Conservation (phyloP, 441 rosid genomes). For the Cnidoscolus chayamansa region DNA sequence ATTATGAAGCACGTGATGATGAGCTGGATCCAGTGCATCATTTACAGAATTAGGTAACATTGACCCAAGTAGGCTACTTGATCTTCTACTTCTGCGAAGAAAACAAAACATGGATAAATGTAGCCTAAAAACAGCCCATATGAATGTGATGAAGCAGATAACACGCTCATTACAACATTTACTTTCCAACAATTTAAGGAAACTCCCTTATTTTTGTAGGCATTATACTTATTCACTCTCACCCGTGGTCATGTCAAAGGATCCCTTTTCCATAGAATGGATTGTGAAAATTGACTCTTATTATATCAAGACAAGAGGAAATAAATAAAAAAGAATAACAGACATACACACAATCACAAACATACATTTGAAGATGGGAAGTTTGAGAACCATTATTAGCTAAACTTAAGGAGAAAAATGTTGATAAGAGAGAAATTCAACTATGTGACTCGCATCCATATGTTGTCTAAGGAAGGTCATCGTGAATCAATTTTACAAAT, state of each 20-base stretch:
- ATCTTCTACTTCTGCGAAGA: conserved; percentile 50
- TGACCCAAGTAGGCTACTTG: conserved; percentile 69
- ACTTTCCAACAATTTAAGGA: not conserved
- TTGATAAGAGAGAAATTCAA: not conserved
- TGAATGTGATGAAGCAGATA: too few relatives aligned
- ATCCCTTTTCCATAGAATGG: not conserved
- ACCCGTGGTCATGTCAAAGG: not conserved
- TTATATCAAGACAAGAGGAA: not conserved
- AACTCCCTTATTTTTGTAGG: not conserved
- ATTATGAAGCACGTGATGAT: conserved; percentile 72
- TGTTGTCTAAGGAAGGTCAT: not conserved
- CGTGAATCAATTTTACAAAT: not conserved
- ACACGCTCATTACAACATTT: not conserved
- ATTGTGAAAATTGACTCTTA: not conserved
- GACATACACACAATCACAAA: not conserved
- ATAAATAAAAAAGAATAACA: not conserved
- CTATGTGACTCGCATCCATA: not conserved
- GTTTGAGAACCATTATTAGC: not conserved
- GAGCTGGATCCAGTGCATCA: conserved; percentile 73
- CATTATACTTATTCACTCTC: not conserved
- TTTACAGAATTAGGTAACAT: conserved; percentile 73
- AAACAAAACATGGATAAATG: not conserved
- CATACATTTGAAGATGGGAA: not conserved
- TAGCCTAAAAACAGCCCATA: not conserved
- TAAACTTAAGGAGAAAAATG: not conserved